These are phyloP conservation scores for Lipomyces orientalis DNA, from an alignment of 805 yeast genomes.

Conservation along the genomic window DNA sequence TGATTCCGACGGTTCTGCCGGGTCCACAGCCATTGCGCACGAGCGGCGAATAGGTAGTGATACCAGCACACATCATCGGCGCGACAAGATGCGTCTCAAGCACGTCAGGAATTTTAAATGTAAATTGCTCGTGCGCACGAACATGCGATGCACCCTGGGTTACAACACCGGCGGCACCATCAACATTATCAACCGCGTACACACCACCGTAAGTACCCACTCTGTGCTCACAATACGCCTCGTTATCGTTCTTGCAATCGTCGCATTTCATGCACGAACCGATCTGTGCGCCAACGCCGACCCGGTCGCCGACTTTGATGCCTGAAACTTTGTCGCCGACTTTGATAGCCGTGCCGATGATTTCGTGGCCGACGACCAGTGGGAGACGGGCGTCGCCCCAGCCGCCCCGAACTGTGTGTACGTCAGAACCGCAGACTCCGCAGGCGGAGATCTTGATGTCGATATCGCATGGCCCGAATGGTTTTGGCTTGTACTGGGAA, in stretches of 20 bases:
- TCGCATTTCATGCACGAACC: conserved; percentile 65
- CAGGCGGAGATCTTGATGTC: conserved; percentile 52
- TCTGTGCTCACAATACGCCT: conserved; percentile 57
- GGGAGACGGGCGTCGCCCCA: conserved; percentile 52
- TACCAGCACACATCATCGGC: conserved; percentile 77
- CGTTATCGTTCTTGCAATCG: conserved; percentile 60
- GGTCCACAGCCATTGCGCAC: conserved; percentile 53
- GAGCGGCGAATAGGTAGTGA: conserved; percentile 72
- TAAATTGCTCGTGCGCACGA: conserved; percentile 65
- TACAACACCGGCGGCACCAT: conserved; percentile 48
- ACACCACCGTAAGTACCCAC: conserved; percentile 58
- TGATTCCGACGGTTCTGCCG: conserved; percentile 60
- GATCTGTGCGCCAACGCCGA: conserved; percentile 79
- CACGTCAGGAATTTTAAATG: conserved; percentile 65
- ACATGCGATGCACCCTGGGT: conserved; percentile 69
- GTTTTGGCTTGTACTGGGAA: conserved; percentile 37
- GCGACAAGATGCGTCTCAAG: conserved; percentile 62
- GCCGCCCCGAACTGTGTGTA: conserved; percentile 56
- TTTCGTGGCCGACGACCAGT: conserved; percentile 58
- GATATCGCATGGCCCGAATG: conserved; percentile 44
- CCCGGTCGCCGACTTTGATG: conserved; percentile 69
- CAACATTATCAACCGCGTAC: conserved; percentile 43
- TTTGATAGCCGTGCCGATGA: conserved; percentile 42
- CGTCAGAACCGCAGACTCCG: conserved; percentile 65
- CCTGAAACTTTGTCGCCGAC: conserved; percentile 59